Evolutionary conservation across 1,284 basidiomycete species (phyloP).

Genomic region (Moesziomyces sp.): DNA sequence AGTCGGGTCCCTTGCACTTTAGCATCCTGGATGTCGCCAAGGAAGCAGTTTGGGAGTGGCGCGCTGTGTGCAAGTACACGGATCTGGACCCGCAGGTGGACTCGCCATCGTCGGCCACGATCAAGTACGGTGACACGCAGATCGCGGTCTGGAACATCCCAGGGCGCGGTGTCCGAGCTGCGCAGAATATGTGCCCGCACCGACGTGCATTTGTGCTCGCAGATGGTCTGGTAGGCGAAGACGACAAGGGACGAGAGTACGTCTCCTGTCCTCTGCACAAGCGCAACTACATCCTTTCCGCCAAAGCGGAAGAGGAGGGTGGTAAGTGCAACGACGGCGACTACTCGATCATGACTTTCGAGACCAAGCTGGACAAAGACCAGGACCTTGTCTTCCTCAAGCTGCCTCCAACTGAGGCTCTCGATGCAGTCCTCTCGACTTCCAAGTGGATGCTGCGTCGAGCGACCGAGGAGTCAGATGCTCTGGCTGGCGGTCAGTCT

Average conservation of each 20-base stretch:
- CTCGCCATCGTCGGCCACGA: conserved; percentile 72
- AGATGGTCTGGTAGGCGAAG: conserved; percentile 72
- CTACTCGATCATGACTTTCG: conserved; percentile 76
- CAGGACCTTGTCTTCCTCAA: conserved; percentile 71
- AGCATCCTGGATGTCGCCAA: conserved; percentile 70
- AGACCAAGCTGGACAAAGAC: conserved; percentile 72
- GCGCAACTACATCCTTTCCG: conserved; percentile 74
- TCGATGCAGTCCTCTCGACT: conserved; percentile 77
- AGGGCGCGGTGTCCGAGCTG: conserved; percentile 74
- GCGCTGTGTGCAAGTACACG: conserved; percentile 71
- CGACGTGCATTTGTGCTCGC: conserved; percentile 79
- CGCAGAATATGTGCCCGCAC: conserved; percentile 78
- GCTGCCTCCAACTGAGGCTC: conserved; percentile 73
- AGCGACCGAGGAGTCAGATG: conserved; percentile 58
- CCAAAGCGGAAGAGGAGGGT: conserved; percentile 69
- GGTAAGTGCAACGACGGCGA: conserved; percentile 76
- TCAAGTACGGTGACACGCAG: conserved; percentile 79
- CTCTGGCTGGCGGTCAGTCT: conserved; percentile 41
- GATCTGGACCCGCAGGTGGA: conserved; percentile 73
- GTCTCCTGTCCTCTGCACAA: conserved; percentile 77
- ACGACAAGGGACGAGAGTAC: conserved; percentile 55
- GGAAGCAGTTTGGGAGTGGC: conserved; percentile 75
- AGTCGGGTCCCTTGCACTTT: conserved; percentile 72
- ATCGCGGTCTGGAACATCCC: conserved; percentile 77
- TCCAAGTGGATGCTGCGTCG: conserved; percentile 73